Base-by-base conservation (phyloP, 495 filamentous ascomycete species). In the Neurospora sp. region DNA sequence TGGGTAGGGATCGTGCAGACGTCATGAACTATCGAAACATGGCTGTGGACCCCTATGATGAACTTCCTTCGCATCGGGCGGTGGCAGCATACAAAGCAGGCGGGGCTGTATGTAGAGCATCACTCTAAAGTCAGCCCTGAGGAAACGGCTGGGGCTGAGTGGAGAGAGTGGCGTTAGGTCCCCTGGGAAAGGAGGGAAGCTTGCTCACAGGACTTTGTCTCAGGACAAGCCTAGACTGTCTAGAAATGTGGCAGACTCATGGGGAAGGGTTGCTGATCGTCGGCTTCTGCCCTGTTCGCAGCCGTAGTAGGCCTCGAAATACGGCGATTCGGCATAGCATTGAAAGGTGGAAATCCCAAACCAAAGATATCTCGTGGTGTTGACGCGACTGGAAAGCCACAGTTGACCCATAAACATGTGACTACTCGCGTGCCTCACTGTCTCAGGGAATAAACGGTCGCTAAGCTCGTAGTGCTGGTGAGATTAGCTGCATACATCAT, bases 381-480 rank as follows among this genome's bases (percentile, higher is more conserved):
- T 35, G 54, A 62, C 27, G 54, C 54, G 27, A 62, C 6, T 62
- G 12, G 27, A 62, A 62, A 35, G 54, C 54, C 27, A 62, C 54
- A 62, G 27, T 16, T 35, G 27, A 62, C 54, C 27, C 27, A 62
- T 7, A 16, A 18, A 35, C 54, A 35, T 62, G 27, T 72, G 54
- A 71, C 39, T 18, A 18, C 18, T 39, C 40, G 69, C 49, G 27
- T 69, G 27, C 41, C 69, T 71, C 39, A 44, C 9, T 76, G 75
- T 75, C 71, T 75, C 46, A 75, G 69, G 31, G 12, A 37, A 31
- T 5, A 49, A 72, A 73, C 42, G 73, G 73, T 73, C 42, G 71
- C 70, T 72, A 73, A 62, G 27, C 14, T 62, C 27, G 54, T 35
- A 62, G 27, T 16, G 54, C 27, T 35, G 23, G 27, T 62, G 39